phyloP scores from a whole-genome alignment of 495 filamentous ascomycete species.

The Annulohypoxylon stygium region DNA sequence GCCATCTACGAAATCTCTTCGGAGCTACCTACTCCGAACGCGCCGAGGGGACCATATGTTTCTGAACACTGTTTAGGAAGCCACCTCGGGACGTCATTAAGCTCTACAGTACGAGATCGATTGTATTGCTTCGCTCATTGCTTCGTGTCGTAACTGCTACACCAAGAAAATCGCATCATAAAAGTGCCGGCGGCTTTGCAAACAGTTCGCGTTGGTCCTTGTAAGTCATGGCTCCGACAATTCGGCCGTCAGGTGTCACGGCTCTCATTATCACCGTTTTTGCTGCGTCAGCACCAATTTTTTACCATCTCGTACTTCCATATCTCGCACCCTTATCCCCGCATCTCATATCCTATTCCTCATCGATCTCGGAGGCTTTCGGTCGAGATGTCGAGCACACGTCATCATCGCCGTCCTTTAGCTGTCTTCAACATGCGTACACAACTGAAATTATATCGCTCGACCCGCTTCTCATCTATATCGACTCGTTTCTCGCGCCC shows the following conservation, averaged over 20 bases:
- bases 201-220: not conserved
- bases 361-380: conserved; percentile 5
- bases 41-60: conserved; percentile 25
- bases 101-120: not conserved
- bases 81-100: not conserved
- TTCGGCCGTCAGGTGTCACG: conserved; percentile 8
- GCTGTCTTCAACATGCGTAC: conserved; percentile 55
- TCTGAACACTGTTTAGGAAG: conserved; percentile 4
- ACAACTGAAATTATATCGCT: conserved; percentile 60
- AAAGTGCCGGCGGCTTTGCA: conserved; percentile 7
- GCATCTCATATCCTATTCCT: conserved; percentile 14
- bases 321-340: conserved; percentile 15
- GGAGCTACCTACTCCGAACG: conserved; percentile 41
- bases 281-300: conserved; percentile 13
- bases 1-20: conserved; percentile 27
- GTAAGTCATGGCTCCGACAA: conserved; percentile 24
- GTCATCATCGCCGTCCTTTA: conserved; percentile 15
- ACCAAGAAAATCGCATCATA: not conserved
- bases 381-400: not conserved
- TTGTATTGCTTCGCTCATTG: not conserved
- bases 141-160: not conserved
- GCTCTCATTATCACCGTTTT: conserved; percentile 16
- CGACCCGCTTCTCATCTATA: conserved; percentile 62
- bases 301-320: conserved; percentile 25
- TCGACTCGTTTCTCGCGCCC: conserved; percentile 57